Percentiles rank a stretch among this genome's conserved stretches.
Evolutionary conservation across 2,329 filamentous ascomycete species (phyloP).

Genomic region (Fusarium fracticaudum): DNA sequence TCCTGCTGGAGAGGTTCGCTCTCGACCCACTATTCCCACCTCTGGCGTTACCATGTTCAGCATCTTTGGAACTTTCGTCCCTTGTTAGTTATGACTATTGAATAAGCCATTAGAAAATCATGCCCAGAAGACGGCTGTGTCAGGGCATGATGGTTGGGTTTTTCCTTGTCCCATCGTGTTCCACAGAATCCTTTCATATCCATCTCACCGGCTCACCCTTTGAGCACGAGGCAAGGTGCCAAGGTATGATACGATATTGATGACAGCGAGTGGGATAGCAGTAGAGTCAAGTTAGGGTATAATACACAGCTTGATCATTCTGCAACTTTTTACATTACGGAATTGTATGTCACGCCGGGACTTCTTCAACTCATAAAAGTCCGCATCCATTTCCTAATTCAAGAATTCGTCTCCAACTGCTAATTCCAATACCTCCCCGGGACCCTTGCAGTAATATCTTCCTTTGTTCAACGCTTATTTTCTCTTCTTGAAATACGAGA

Average conservation of each 20-base stretch:
- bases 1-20: background rate
- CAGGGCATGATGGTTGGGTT: background rate
- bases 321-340: background rate
- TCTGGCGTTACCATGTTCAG: background rate
- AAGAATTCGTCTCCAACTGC: background rate
- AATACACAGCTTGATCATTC: background rate
- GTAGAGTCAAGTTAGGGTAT: background rate
- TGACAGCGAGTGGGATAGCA: background rate
- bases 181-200: constrained; percentile 1
- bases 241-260: background rate
- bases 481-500: background rate
- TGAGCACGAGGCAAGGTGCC: background rate
- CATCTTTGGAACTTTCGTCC: background rate
- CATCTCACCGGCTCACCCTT: background rate
- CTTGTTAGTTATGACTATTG: background rate
- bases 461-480: background rate
- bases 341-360: background rate
- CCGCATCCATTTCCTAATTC: background rate
- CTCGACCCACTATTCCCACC: background rate
- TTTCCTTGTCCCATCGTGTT: background rate
- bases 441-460: background rate
- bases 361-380: background rate
- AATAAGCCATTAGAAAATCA: background rate
- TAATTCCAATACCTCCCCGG: background rate
- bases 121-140: background rate